A percentile compares a stretch with the other conserved stretches of the same genome.
Conservation (phyloP, 257 asterid genomes). For the Sherardia arvensis region DNA sequence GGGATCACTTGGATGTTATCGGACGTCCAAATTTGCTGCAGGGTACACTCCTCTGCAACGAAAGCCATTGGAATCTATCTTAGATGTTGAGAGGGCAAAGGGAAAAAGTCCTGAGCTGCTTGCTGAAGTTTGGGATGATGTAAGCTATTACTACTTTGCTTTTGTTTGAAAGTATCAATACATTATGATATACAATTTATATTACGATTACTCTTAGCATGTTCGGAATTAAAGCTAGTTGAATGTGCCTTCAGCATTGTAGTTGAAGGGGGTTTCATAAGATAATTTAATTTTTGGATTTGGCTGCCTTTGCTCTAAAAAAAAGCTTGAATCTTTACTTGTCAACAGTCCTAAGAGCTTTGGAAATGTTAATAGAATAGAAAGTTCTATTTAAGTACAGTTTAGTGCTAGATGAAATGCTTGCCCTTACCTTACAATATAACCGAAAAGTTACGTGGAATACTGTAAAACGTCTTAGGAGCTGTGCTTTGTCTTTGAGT, state of each 20-base stretch:
- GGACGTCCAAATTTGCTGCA: constrained; percentile 59
- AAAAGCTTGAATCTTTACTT: not conserved
- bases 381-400: not conserved
- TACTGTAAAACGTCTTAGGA: not conserved
- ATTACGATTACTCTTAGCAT: not conserved
- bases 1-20: constrained; percentile 38
- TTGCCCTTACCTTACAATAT: not conserved
- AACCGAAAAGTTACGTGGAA: not conserved
- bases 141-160: constrained; percentile 21
- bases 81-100: constrained; percentile 72
- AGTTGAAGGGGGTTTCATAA: not conserved
- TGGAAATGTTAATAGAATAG: not conserved
- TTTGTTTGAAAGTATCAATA: not conserved
- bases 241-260: not conserved
- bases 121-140: constrained; percentile 89
- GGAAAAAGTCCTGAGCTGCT: constrained; percentile 63
- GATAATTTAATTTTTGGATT: not conserved
- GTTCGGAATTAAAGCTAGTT: not conserved
- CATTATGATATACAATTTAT: too few species aligned
- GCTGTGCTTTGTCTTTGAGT: not conserved
- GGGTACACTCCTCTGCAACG: constrained; percentile 71
- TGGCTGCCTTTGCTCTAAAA: not conserved
- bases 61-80: constrained; percentile 63
- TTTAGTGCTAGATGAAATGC: not conserved
- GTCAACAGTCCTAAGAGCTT: not conserved